Conservation (phyloP, 1,284 basidiomycete genomes). For the Cystobasidiaceae sp. region DNA sequence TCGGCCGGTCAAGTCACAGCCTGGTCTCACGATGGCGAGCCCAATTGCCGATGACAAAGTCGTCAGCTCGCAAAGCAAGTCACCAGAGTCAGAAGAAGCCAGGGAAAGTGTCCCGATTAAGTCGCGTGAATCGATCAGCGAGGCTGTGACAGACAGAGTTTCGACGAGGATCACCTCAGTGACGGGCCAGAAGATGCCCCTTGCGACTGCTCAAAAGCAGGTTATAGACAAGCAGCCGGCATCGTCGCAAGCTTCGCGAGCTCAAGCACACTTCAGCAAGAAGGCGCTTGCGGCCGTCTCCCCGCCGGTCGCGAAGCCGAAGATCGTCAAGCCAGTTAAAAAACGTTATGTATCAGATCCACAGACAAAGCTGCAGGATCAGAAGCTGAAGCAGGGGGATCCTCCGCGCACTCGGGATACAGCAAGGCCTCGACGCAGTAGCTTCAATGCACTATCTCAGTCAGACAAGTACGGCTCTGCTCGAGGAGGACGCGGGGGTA, state of each 20-base stretch:
- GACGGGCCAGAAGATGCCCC: no score
- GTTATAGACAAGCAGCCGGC: no score
- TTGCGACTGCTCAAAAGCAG: no score
- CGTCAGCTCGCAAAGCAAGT: no score
- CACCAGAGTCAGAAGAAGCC: background rate
- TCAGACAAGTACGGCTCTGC: conserved; percentile 18
- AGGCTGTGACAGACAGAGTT: background rate
- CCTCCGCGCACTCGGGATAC: background rate
- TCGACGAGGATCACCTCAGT: background rate
- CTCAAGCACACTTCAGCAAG: no score
- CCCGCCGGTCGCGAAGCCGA: background rate
- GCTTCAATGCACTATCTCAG: background rate
- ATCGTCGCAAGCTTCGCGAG: no score
- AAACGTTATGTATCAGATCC: conserved; percentile 8
- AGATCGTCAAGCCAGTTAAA: background rate
- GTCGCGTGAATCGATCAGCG: background rate
- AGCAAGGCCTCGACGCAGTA: background rate
- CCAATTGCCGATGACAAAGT: background rate
- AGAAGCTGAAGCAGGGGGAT: background rate
- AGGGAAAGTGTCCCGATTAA: background rate
- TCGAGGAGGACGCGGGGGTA: conserved; percentile 28
- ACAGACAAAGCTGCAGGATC: background rate
- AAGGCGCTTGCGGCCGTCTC: no score
- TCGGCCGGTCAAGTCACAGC: background rate
- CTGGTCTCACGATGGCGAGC: background rate